Conservation (phyloP, 1,284 basidiomycete species). For the Sporisorium reilianum region DNA sequence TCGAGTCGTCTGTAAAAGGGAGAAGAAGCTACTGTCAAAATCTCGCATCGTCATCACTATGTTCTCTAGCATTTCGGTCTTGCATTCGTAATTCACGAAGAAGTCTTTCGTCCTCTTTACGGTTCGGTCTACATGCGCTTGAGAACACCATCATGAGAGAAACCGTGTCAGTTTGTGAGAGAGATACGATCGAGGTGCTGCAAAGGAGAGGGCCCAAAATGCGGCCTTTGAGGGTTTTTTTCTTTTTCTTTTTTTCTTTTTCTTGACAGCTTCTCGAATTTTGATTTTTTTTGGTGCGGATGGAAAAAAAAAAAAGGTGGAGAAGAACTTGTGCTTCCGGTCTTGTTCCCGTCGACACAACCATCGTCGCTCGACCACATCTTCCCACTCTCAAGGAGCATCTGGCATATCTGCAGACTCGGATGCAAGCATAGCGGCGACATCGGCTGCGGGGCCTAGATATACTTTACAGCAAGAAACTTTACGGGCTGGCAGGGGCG, state of each 20-base stretch:
- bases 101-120: not conserved
- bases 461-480: not conserved
- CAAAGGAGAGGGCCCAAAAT: not conserved
- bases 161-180: not conserved
- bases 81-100: not conserved
- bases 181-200: not conserved
- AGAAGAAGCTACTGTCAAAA: not conserved
- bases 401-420: not conserved
- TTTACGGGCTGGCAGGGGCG: not conserved
- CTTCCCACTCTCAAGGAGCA: too few species aligned
- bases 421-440: constrained; percentile 2
- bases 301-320: constrained; percentile 15
- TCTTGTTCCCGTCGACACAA: constrained; percentile 31
- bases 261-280: not conserved
- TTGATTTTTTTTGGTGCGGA: not conserved
- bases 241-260: not conserved
- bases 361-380: constrained; percentile 17
- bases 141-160: not conserved
- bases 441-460: not conserved
- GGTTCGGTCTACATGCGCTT: not conserved
- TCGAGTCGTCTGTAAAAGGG: constrained; percentile 25
- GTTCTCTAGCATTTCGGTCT: not conserved
- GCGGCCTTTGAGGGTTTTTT: too few species aligned
- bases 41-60: constrained; percentile 2
- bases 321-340: constrained; percentile 23